Evolutionary conservation across 2,329 filamentous ascomycete genomes (phyloP).

Genomic region (Niveomyces coronatus): DNA sequence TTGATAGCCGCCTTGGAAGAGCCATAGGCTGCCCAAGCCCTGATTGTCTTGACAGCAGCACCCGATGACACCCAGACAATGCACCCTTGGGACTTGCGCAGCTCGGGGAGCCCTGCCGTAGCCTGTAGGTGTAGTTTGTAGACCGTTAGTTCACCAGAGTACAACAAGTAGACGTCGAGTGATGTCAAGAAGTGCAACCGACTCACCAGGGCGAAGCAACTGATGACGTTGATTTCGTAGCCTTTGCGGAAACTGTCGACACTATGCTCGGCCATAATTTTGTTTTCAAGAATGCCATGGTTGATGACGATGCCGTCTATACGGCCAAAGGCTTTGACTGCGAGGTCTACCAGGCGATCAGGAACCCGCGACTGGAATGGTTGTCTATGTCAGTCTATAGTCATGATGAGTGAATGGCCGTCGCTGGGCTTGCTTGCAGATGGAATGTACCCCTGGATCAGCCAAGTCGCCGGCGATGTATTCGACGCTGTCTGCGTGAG

Average conservation of each 20-base stretch:
- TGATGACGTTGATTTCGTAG: slow-evolving; percentile 84
- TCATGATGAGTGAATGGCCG: not conserved
- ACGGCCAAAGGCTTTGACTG: slow-evolving; percentile 55
- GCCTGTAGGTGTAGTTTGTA: slow-evolving; percentile 40
- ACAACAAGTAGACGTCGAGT: not conserved
- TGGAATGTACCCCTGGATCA: slow-evolving; percentile 35
- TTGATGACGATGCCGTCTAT: slow-evolving; percentile 82
- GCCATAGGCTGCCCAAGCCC: slow-evolving; percentile 72
- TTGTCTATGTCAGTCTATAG: slow-evolving; percentile 6
- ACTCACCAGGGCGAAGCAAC: slow-evolving; percentile 63
- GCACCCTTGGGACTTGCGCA: slow-evolving; percentile 58
- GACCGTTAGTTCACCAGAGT: no score
- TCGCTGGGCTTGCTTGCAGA: not conserved
- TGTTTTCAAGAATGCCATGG: slow-evolving; percentile 71
- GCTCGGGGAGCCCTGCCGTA: slow-evolving; percentile 57
- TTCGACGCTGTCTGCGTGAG: slow-evolving; percentile 42
- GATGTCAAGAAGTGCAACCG: slow-evolving; percentile 9
- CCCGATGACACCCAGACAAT: slow-evolving; percentile 76
- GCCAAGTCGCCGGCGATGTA: slow-evolving; percentile 46
- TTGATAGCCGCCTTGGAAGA: slow-evolving; percentile 77
- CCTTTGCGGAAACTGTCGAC: slow-evolving; percentile 62
- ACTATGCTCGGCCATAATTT: slow-evolving; percentile 58
- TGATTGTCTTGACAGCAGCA: slow-evolving; percentile 55
- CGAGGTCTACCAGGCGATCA: slow-evolving; percentile 51
- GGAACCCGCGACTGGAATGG: slow-evolving; percentile 40